Base-by-base conservation (phyloP, 2,329 filamentous ascomycete species). In the Meredithiella fracta region DNA sequence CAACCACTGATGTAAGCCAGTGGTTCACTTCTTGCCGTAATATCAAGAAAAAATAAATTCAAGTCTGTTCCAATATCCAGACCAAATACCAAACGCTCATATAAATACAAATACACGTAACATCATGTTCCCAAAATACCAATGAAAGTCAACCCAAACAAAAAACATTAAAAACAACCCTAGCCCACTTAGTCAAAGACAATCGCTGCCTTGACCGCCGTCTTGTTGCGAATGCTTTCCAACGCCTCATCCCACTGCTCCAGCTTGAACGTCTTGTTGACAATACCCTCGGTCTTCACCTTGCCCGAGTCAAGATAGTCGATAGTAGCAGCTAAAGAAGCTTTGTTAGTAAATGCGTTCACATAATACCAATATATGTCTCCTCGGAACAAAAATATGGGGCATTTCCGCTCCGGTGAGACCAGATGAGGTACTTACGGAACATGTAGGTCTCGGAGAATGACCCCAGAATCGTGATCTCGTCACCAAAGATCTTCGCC, bases 401-500 rank as follows among this genome's bases (percentile, higher is more conserved):
- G 29, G 29, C 29, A 34, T 5, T 34, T 34, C 29, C 29, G 29
- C 11, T 11, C 11, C 29, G 29, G 29, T 5, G 29, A 34, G 29
- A 34, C 29, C 11, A 5, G 11, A 34, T 34, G 51, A 17, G 20
- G 15, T 22, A 68, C 69, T 64, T 67, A 72, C 70, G 81, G 73
- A 85, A 84, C 74, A 83, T 85, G 69, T 80, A 83, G 23, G 80
- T 83, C 67, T 86, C 82, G 51, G 79, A 85, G 70, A 86, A 87
- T 54, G 78, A 83, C 25, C 83, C 82, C 55, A 86, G 70, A 61
- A 87, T 84, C 61, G 81, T 85, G 62, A 87, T 83, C 67, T 86
- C 83, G 59, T 72, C 69, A 63, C 75, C 73, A 64, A 79, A 86
- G 63, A 88, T 86, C 71, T 83, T 83, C 65, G 76, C 73, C n/a